These are phyloP conservation scores for Euptelea pleiosperma DNA, from an alignment of 164 flowering plant genomes.

Conservation along the genomic window DNA sequence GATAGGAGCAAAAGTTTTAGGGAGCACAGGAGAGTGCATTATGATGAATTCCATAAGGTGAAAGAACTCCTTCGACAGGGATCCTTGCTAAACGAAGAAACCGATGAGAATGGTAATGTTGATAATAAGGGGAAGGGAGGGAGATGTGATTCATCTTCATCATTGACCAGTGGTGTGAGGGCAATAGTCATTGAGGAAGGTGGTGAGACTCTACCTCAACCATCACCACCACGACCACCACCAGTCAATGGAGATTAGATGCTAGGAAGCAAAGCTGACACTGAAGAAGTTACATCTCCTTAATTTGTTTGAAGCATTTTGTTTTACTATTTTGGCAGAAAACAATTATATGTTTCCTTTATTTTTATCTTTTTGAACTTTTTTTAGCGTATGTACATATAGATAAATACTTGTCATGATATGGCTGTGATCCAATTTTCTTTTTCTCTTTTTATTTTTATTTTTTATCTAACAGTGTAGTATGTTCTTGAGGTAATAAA, in stretches of 20 bases:
- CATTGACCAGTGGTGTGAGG: slow-evolving; percentile 41
- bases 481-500: too few relatives aligned
- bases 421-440: too few relatives aligned
- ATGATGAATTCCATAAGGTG: slow-evolving; percentile 80
- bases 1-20: slow-evolving; percentile 51
- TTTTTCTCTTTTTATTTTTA: too few relatives aligned
- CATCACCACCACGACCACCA: slow-evolving; percentile 8
- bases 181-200: slow-evolving; percentile 40
- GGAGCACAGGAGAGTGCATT: slow-evolving; percentile 82
- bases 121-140: slow-evolving; percentile 16
- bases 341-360: too few relatives aligned
- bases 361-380: too few relatives aligned
- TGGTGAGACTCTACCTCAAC: slow-evolving; percentile 9
- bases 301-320: too few relatives aligned
- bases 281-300: too few relatives aligned
- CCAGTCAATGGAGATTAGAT: slow-evolving; percentile 25
- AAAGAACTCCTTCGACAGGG: slow-evolving; percentile 64
- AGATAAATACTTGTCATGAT: too few relatives aligned
- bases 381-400: too few relatives aligned
- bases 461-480: too few relatives aligned
- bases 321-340: too few relatives aligned
- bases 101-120: slow-evolving; percentile 42
- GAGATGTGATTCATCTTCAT: slow-evolving; percentile 30
- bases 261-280: not conserved
- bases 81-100: slow-evolving; percentile 50